Conservation (phyloP, 768 basidiomycete species). For the Botryobasidium botryosum region DNA sequence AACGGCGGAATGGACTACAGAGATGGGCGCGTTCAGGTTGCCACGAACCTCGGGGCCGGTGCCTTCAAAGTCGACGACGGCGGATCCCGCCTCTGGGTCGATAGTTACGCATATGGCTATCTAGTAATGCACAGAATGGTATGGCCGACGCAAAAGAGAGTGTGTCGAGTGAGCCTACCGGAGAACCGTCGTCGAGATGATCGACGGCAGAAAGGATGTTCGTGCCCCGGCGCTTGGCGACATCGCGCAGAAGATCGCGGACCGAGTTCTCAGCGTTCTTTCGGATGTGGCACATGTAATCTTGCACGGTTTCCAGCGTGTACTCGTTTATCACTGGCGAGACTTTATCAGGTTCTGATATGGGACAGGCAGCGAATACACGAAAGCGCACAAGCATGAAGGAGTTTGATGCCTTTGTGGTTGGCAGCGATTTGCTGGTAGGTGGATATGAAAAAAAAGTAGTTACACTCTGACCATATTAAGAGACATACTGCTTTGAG, state of each 20-base stretch:
- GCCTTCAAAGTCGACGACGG: conserved; percentile 58
- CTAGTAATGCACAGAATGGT: conserved; percentile 21
- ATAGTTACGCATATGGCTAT: conserved; percentile 66
- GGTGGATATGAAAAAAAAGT: not conserved
- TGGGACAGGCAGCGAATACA: too few relatives aligned
- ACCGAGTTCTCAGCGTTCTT: conserved; percentile 79
- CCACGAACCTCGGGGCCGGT: conserved; percentile 33
- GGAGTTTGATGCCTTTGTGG: conserved; percentile 75
- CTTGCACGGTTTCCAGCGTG: conserved; percentile 68
- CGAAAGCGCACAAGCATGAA: conserved; percentile 60
- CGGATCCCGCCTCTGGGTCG: conserved; percentile 52
- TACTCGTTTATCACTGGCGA: conserved; percentile 69
- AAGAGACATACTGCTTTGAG: conserved; percentile 60
- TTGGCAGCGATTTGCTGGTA: conserved; percentile 83
- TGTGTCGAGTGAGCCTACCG: conserved; percentile 28
- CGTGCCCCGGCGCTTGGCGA: conserved; percentile 48
- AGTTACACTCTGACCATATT: too few relatives aligned
- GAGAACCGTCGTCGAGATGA: conserved; percentile 77
- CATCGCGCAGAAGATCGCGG: conserved; percentile 59
- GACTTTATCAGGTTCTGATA: conserved; percentile 10
- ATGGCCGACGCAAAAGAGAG: not conserved
- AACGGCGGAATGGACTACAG: conserved; percentile 73
- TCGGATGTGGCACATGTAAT: conserved; percentile 86
- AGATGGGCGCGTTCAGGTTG: conserved; percentile 71
- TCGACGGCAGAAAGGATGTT: conserved; percentile 56